A percentile compares a stretch with the other conserved stretches of the same genome.
Evolutionary conservation across 305 asterid species (phyloP).

Genomic region (Ilex paraguariensis): DNA sequence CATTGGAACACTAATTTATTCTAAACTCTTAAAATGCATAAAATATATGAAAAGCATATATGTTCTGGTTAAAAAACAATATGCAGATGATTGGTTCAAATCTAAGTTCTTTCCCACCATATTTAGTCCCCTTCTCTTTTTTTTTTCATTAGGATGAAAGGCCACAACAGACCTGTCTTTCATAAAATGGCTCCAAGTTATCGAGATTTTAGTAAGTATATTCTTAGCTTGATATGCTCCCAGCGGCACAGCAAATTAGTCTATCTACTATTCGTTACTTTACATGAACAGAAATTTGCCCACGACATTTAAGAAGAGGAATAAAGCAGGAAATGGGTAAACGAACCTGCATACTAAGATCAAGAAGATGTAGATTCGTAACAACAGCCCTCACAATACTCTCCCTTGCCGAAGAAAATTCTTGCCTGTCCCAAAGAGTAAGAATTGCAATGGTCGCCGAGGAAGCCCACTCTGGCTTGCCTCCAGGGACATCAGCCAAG

Average conservation of each 20-base stretch:
- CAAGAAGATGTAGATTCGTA: slow-evolving; percentile 81
- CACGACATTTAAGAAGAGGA: not conserved
- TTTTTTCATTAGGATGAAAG: not conserved
- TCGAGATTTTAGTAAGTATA: too few species aligned
- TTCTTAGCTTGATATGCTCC: too few species aligned
- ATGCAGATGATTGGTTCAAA: too few species aligned
- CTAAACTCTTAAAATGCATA: too few species aligned
- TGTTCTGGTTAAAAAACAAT: too few species aligned
- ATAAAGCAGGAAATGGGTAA: slow-evolving; percentile 5
- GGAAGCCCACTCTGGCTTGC: slow-evolving; percentile 95
- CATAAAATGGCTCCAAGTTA: too few species aligned
- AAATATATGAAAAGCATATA: too few species aligned
- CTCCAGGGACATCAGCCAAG: slow-evolving; percentile 94
- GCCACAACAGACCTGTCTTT: too few species aligned
- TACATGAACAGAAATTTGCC: not conserved
- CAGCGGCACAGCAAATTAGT: too few species aligned
- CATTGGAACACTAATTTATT: too few species aligned
- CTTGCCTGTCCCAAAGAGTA: slow-evolving; percentile 93
- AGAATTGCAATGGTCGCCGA: slow-evolving; percentile 76
- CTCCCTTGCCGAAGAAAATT: slow-evolving; percentile 85
- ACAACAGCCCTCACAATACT: slow-evolving; percentile 90
- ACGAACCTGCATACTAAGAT: slow-evolving; percentile 88
- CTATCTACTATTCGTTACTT: too few species aligned
- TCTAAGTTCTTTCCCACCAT: not conserved
- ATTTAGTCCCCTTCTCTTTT: not conserved